Conservation (phyloP, 139 green algal genomes). For the Edaphochlamys debaryana region DNA sequence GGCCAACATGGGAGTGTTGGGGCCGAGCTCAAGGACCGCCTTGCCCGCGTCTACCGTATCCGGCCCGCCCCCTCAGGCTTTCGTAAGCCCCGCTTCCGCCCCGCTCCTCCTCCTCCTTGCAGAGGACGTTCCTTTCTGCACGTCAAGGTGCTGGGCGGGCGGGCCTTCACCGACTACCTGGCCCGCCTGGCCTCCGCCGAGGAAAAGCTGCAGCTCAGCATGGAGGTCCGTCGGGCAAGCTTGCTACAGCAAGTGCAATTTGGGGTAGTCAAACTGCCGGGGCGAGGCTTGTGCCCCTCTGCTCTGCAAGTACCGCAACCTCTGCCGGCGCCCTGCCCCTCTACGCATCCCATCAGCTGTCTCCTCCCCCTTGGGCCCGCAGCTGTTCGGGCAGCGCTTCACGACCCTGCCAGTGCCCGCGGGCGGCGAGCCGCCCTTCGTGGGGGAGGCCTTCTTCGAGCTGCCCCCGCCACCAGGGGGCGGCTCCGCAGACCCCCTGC, state of each 20-base stretch:
- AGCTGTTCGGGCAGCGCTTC: conserved; percentile 55
- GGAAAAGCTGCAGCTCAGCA: conserved; percentile 37
- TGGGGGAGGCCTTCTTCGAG: conserved; percentile 34
- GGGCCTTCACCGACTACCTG: conserved; percentile 35
- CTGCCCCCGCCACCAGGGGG: not conserved
- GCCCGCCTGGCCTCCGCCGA: not conserved
- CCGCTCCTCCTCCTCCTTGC: not conserved
- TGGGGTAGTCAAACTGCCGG: too few species aligned
- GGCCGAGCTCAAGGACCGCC: too few species aligned
- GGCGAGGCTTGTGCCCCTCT: too few species aligned
- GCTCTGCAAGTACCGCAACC: too few species aligned
- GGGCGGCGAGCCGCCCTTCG: conserved; percentile 34
- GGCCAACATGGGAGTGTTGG: too few species aligned
- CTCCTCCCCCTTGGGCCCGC: too few species aligned
- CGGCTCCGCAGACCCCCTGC: conserved; percentile 25
- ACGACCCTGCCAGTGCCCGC: conserved; percentile 15
- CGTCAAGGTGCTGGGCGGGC: conserved; percentile 42
- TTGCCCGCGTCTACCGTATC: not conserved
- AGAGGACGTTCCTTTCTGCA: conserved; percentile 31
- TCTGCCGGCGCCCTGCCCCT: too few species aligned
- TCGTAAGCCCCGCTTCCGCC: not conserved
- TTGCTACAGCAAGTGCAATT: too few species aligned
- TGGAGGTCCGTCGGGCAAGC: too few species aligned
- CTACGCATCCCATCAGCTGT: too few species aligned
- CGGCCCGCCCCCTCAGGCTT: not conserved